Base-by-base conservation (phyloP, 345 rosid genomes). In the Erucastrum elatum region DNA sequence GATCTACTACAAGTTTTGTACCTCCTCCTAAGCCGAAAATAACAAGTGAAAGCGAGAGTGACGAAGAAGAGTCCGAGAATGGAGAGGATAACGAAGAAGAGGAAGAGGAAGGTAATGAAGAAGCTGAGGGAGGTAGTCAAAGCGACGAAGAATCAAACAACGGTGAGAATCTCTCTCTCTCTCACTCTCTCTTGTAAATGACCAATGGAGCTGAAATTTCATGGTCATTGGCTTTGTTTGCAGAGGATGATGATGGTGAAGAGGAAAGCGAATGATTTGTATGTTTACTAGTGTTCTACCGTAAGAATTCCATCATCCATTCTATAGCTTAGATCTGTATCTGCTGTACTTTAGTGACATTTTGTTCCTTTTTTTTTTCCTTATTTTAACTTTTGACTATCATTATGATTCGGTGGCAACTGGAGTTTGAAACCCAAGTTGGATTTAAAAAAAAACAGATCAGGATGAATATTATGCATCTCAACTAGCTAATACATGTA, bases 11-110 rank as follows among this genome's bases (percentile, higher is more conserved):
- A 62, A 91, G 90, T 77, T 93, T 84, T 64, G 81, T 46, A 34
- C 85, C 94, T 75, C 93, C 91, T 39, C 92, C 90, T 79, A 93
- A 87, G 86, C 89, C 96, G 39, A 86, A 88, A 80, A 49, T 87
- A 76, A 87, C 90, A 6, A 88, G 84, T 77, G 90, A 81, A 17
- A 79, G 77, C n/a, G 77, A 74, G 53, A 74, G 83, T 61, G 89
- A 86, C 31, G 92, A 87, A 34, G 84, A 76, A 60, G 68, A 63
- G 61, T 64, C 80, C 27, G 75, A 77, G n/a, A 63, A 70, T 63
- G 70, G 33, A 63, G 64, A 62, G 39, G 71, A 63, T 34, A 37
- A 15, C 41, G 64, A 70, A 51, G 81, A 64, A 35, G 75, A 41
- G 37, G 37, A 68, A 51, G 69, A 68, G 29, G 70, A 29, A 77